Conservation (phyloP, 305 asterid species). For the Rubia tinctorum region DNA sequence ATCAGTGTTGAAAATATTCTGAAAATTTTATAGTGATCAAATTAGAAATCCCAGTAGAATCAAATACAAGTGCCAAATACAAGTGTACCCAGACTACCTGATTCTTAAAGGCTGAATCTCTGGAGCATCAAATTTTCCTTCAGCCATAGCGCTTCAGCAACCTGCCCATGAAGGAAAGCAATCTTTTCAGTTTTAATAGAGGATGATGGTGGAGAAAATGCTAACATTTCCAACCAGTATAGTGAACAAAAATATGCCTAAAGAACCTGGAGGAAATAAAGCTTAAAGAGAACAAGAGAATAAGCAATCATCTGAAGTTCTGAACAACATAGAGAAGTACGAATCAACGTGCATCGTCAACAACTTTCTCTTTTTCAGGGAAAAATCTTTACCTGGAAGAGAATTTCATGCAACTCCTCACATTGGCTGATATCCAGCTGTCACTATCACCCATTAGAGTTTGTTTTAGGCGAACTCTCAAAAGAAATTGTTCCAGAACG, state of each 20-base stretch:
- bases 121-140: constrained; percentile 28
- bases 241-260: neutral
- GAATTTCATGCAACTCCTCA: constrained; percentile 38
- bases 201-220: neutral
- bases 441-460: constrained; percentile 28
- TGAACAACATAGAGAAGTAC: neutral
- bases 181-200: constrained; percentile 11
- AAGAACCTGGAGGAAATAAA: neutral
- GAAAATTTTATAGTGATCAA: constrained; percentile 27
- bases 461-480: constrained; percentile 28
- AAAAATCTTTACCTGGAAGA: constrained; percentile 49
- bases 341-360: neutral
- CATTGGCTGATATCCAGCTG: constrained; percentile 27
- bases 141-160: constrained; percentile 44
- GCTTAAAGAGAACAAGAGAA: neutral
- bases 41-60: constrained; percentile 8
- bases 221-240: neutral
- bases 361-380: neutral
- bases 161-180: constrained; percentile 32
- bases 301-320: neutral
- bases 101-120: constrained; percentile 29
- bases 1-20: constrained; percentile 53
- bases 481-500: constrained; percentile 42
- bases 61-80: neutral
- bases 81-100: constrained; percentile 36